Percentiles rank a stretch among this genome's conserved stretches.
phyloP scores from a whole-genome alignment of 148 eudicot species.

The Oxyria digyna region DNA sequence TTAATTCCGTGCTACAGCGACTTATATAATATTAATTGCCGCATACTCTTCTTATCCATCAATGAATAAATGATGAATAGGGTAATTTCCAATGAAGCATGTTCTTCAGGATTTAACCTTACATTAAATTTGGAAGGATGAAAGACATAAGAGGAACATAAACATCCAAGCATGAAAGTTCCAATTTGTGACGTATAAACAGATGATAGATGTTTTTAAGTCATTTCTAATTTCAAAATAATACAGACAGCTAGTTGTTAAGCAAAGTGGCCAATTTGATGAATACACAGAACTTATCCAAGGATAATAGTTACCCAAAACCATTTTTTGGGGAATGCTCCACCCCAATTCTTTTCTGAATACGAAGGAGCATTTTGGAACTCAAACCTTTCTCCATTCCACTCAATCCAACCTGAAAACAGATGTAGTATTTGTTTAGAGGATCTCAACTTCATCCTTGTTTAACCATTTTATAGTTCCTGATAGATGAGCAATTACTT shows the following conservation, averaged over 20 bases:
- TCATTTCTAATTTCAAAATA: background rate
- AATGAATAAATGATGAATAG: background rate
- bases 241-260: background rate
- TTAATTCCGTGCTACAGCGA: background rate
- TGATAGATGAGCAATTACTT: background rate
- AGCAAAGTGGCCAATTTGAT: background rate
- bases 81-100: background rate
- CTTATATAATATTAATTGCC: background rate
- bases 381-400: conserved; percentile 89
- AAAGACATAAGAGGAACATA: background rate
- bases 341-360: conserved; percentile 97
- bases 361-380: conserved; percentile 93
- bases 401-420: conserved; percentile 92
- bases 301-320: conserved; percentile 62
- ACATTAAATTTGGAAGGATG: background rate
- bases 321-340: conserved; percentile 93
- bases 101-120: background rate
- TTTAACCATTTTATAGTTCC: background rate
- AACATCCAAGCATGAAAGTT: background rate
- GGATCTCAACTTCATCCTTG: background rate
- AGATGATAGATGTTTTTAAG: background rate
- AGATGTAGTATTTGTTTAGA: conserved; percentile 7
- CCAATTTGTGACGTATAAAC: background rate
- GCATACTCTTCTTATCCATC: background rate
- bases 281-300: background rate